Conservation (phyloP, 2,329 filamentous ascomycete species). For the Parastagonospora avenae region DNA sequence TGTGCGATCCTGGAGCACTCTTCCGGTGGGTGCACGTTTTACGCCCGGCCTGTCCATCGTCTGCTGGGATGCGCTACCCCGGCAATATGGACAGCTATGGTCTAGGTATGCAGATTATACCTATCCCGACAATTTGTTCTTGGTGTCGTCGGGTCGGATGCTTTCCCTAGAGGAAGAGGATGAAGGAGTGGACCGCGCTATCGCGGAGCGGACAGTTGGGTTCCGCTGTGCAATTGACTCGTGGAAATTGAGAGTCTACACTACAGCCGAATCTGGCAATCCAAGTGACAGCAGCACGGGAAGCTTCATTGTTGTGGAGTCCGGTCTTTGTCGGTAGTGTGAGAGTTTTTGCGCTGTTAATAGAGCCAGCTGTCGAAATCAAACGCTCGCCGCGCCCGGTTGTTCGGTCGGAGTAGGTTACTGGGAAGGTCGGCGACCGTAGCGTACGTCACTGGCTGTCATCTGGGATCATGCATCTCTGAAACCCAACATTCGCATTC, state of each 20-base stretch:
- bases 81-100: neutral
- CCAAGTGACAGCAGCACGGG: neutral
- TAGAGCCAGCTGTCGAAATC: neutral
- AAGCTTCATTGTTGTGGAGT: neutral
- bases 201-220: neutral
- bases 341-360: neutral
- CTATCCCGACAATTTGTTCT: no score
- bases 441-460: neutral
- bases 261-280: neutral
- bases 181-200: conserved; percentile 1
- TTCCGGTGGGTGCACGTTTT: neutral
- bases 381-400: neutral
- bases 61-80: neutral
- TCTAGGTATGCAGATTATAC: no score
- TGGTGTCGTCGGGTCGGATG: no score
- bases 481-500: neutral
- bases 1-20: neutral
- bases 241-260: conserved; percentile 1
- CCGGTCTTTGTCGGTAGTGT: neutral
- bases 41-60: neutral
- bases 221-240: conserved; percentile 2
- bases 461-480: neutral
- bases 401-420: neutral
- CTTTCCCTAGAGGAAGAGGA: neutral
- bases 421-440: neutral